phyloP scores from a whole-genome alignment of 2,329 filamentous ascomycete genomes.

The Fusarium annulatum region DNA sequence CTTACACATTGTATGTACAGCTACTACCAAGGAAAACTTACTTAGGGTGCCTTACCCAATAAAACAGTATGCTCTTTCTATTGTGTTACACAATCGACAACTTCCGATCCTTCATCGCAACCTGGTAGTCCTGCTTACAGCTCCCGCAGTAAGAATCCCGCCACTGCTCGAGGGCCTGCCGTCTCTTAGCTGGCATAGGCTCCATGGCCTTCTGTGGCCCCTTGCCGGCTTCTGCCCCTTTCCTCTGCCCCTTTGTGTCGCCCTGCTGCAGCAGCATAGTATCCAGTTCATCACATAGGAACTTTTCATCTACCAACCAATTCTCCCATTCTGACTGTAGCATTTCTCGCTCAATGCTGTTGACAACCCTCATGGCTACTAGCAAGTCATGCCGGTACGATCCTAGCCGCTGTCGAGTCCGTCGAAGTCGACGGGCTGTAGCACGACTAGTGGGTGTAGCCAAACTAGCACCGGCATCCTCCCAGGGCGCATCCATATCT shows the following conservation, averaged over 20 bases:
- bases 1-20: background rate
- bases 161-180: constrained; percentile 59
- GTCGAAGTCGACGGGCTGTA: constrained; percentile 74
- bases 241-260: constrained; percentile 26
- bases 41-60: background rate
- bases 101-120: constrained; percentile 47
- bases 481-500: constrained; percentile 67
- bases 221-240: constrained; percentile 27
- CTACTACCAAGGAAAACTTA: background rate
- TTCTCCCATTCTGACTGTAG: constrained; percentile 91
- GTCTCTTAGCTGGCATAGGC: constrained; percentile 46
- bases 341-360: constrained; percentile 88
- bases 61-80: background rate
- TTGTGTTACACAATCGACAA: constrained; percentile 33
- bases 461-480: constrained; percentile 62
- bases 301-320: constrained; percentile 85
- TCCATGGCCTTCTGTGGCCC: constrained; percentile 49
- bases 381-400: constrained; percentile 89
- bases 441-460: constrained; percentile 61
- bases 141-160: constrained; percentile 67
- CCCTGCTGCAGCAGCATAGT: constrained; percentile 53
- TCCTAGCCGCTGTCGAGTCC: constrained; percentile 85
- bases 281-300: constrained; percentile 74
- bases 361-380: constrained; percentile 90
- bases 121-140: constrained; percentile 59